Evolutionary conservation across 73 alveolate species (phyloP).

Genomic region (Blepharisma stoltei): DNA sequence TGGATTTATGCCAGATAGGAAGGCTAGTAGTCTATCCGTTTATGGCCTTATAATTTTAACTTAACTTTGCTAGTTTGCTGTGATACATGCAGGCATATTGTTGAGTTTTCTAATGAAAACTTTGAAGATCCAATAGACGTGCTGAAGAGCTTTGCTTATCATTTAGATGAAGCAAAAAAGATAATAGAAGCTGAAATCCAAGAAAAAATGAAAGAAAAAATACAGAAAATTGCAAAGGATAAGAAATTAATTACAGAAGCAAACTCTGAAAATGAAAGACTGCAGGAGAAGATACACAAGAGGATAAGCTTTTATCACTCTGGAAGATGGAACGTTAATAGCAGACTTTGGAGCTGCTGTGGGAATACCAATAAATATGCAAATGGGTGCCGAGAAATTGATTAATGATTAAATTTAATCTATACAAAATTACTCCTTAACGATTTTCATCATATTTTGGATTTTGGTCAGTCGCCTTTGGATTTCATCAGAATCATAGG

Average conservation of each 20-base stretch:
- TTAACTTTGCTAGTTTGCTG: too few relatives aligned
- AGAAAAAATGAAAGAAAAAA: neutral
- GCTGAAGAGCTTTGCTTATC: neutral
- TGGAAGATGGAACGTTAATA: slow-evolving; percentile 22
- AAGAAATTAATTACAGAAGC: neutral
- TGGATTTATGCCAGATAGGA: too few relatives aligned
- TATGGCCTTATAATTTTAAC: too few relatives aligned
- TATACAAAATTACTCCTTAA: too few relatives aligned
- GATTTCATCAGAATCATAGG: too few relatives aligned
- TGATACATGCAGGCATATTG: too few relatives aligned
- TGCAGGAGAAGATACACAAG: neutral
- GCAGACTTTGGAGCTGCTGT: slow-evolving; percentile 11
- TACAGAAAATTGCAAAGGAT: neutral
- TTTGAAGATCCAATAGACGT: neutral
- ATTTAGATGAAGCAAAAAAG: neutral
- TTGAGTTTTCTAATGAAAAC: too few relatives aligned
- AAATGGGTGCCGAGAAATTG: slow-evolving; percentile 1
- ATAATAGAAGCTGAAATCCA: slow-evolving; percentile 10
- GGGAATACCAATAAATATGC: neutral
- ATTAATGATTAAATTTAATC: neutral
- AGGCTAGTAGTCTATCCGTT: too few relatives aligned
- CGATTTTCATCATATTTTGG: too few relatives aligned
- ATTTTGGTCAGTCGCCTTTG: too few relatives aligned
- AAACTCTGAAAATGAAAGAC: neutral
- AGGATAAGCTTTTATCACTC: slow-evolving; percentile 12